These are phyloP conservation scores for Friedmanniomyces simplex DNA, from an alignment of 495 filamentous ascomycete genomes.

Conservation along the genomic window DNA sequence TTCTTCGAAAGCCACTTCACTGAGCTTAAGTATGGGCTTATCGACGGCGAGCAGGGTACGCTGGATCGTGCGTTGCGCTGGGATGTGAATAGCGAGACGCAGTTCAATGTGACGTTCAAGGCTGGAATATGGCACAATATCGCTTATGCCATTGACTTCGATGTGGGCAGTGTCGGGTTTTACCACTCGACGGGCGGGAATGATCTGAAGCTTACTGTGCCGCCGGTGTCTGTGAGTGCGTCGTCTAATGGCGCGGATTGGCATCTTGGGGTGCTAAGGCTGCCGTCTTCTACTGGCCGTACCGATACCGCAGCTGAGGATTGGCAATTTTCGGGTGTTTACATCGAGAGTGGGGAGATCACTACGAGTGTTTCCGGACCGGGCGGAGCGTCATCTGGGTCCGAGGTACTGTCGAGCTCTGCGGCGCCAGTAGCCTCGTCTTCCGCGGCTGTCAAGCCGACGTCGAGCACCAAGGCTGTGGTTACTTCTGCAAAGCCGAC, in stretches of 20 bases:
- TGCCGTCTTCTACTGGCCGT: conserved; percentile 38
- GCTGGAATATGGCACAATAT: conserved; percentile 63
- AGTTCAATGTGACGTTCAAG: conserved; percentile 44
- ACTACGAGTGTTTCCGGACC: conserved; percentile 49
- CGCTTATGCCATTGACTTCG: conserved; percentile 51
- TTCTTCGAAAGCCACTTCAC: conserved; percentile 73
- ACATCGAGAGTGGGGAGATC: conserved; percentile 52
- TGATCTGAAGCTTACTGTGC: conserved; percentile 45
- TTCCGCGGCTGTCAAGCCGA: too few species aligned
- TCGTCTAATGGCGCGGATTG: conserved; percentile 62
- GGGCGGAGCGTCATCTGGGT: conserved; percentile 1
- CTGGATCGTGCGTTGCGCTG: conserved; percentile 44
- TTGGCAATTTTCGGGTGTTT: conserved; percentile 64
- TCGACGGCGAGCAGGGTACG: conserved; percentile 43
- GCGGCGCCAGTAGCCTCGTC: too few species aligned
- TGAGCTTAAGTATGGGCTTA: conserved; percentile 61
- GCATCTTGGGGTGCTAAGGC: conserved; percentile 62
- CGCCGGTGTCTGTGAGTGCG: conserved; percentile 46
- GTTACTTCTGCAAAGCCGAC: too few species aligned
- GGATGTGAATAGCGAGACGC: conserved; percentile 41
- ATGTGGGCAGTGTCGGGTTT: conserved; percentile 48
- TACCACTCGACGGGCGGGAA: conserved; percentile 56
- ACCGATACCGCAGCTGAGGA: conserved; percentile 48
- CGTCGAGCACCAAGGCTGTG: too few species aligned
- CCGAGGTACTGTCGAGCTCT: neutral